These are phyloP conservation scores for Picochlorum sp. DNA, from an alignment of 139 green algal species.

Conservation along the genomic window DNA sequence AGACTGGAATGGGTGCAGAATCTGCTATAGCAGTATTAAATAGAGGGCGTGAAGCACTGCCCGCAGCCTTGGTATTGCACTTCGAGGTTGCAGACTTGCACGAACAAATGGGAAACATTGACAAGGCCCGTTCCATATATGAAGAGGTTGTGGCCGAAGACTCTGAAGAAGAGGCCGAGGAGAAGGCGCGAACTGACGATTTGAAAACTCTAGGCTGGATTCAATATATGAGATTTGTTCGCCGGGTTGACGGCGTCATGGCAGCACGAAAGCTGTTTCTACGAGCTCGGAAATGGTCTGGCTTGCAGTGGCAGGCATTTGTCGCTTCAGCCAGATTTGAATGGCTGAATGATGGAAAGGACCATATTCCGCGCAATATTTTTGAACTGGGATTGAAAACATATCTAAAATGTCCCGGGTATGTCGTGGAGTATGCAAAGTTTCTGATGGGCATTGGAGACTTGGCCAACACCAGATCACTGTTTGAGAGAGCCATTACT, in stretches of 20 bases:
- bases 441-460: constrained; percentile 56
- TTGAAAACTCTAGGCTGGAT: constrained; percentile 57
- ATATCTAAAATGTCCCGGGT: constrained; percentile 50
- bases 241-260: constrained; percentile 47
- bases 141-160: constrained; percentile 23
- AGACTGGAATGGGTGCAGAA: constrained; percentile 10
- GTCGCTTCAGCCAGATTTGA: constrained; percentile 72
- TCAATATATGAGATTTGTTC: constrained; percentile 77
- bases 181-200: neutral
- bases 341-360: constrained; percentile 54
- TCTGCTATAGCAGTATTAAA: constrained; percentile 33
- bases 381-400: constrained; percentile 85
- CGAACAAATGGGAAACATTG: constrained; percentile 41
- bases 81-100: constrained; percentile 70
- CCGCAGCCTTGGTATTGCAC: constrained; percentile 57
- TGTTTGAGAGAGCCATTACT: constrained; percentile 69
- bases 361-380: constrained; percentile 74
- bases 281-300: constrained; percentile 52
- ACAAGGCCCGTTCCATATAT: constrained; percentile 51
- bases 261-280: constrained; percentile 73
- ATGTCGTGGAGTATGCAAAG: constrained; percentile 57
- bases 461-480: constrained; percentile 58
- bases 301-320: constrained; percentile 75
- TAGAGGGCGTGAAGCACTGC: constrained; percentile 43
- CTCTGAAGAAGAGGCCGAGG: neutral